Evolutionary conservation across 1,284 basidiomycete species (phyloP).

Genomic region (Rhodotorula sp.): DNA sequence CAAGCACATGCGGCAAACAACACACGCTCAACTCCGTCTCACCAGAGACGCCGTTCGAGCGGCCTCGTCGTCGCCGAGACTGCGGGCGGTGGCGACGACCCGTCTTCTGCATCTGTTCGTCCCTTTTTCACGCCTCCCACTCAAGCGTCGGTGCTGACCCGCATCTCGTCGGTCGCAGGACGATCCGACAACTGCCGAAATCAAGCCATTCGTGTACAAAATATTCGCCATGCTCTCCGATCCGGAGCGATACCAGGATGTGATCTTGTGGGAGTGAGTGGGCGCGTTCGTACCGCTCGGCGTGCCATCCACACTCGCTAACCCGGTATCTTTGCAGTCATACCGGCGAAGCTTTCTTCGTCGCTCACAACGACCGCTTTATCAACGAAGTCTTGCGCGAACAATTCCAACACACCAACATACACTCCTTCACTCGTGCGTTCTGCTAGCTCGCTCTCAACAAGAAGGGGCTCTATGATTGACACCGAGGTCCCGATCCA

Average conservation of each 20-base stretch:
- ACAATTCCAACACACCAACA: slow-evolving; percentile 25
- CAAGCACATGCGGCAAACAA: too few species aligned
- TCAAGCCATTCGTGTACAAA: slow-evolving; percentile 37
- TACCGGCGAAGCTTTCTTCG: slow-evolving; percentile 26
- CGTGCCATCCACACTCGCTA: background rate
- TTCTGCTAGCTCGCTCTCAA: background rate
- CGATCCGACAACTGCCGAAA: background rate
- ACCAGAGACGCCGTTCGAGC: too few species aligned
- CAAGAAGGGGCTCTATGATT: too few species aligned
- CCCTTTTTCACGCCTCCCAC: too few species aligned
- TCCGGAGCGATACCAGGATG: slow-evolving; percentile 23
- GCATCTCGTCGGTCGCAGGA: background rate
- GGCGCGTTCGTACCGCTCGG: background rate
- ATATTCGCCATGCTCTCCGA: slow-evolving; percentile 22
- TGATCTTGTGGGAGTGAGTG: slow-evolving; percentile 20
- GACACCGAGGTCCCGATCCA: too few species aligned
- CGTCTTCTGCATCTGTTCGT: too few species aligned
- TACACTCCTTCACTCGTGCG: slow-evolving; percentile 34
- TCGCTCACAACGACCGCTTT: slow-evolving; percentile 25
- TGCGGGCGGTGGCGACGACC: too few species aligned
- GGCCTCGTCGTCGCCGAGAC: too few species aligned
- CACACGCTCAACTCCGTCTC: too few species aligned
- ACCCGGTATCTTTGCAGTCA: background rate
- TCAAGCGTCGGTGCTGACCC: too few species aligned
- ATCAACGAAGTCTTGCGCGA: slow-evolving; percentile 18